Conservation (phyloP, 768 basidiomycete species). For the Holtermanniella nyarrowii region DNA sequence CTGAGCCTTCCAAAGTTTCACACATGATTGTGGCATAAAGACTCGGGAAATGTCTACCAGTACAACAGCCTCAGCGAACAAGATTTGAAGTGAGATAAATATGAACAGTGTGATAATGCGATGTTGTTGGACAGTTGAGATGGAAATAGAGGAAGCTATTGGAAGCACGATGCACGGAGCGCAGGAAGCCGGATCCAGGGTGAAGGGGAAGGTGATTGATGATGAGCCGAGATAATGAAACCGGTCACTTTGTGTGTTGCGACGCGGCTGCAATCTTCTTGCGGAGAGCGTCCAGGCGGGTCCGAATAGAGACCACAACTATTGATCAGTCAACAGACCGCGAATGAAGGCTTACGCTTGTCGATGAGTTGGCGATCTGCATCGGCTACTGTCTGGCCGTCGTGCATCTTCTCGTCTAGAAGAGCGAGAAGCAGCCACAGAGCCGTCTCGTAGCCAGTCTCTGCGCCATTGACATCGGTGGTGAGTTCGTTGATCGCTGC, state of each 20-base stretch:
- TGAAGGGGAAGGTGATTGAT: no score
- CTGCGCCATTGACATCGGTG: slow-evolving; percentile 72
- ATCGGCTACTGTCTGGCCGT: slow-evolving; percentile 34
- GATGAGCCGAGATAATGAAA: no score
- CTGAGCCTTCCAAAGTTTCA: no score
- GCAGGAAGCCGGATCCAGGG: no score
- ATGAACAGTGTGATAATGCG: no score
- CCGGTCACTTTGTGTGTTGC: background rate
- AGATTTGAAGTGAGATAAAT: no score
- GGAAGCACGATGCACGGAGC: background rate
- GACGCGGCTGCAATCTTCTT: slow-evolving; percentile 9
- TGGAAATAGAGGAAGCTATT: background rate
- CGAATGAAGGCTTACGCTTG: slow-evolving; percentile 35
- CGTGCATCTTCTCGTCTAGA: slow-evolving; percentile 58
- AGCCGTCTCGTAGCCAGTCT: slow-evolving; percentile 88
- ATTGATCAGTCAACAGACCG: background rate
- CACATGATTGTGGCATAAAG: no score
- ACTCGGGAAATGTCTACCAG: no score
- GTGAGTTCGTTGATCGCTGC: slow-evolving; percentile 84
- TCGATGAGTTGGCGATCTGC: slow-evolving; percentile 42
- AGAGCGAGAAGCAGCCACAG: slow-evolving; percentile 88
- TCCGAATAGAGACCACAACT: slow-evolving; percentile 19
- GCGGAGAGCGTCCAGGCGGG: slow-evolving; percentile 13
- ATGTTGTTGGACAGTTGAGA: background rate
- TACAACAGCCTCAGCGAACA: no score